Evolutionary conservation across 1,139 yeast species (phyloP), one percentile per base, ranked within the genome.

Genomic region (Diutina neorugosa): DNA sequence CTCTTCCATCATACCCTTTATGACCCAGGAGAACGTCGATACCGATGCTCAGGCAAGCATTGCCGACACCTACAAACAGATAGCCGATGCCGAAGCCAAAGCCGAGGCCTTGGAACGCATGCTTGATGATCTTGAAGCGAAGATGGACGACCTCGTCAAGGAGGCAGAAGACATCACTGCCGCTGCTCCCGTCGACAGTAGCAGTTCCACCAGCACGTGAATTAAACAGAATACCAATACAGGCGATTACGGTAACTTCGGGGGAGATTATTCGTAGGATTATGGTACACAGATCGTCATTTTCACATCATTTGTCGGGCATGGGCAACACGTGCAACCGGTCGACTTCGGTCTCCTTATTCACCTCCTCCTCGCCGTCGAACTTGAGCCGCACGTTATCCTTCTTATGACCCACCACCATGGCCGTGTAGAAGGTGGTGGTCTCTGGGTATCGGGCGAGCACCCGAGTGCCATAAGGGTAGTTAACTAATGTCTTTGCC

Each of bases 311-410:
- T 65, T 66, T 54, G 42, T 69, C 76, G 1, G 94, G 93, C 58
- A 75, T 81, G 3, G 96, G 94, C 47, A 91, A 71, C 4, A 91
- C 98, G 55, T 86, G 74, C 55, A 91, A 71, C 58, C 98, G 73
- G 55, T 84, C 90, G 2, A 93, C 98, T 61, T 90, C 96, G 0
- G 97, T 93, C 63, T 91, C 97, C 66, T 93, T 93, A 54, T 88
- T 93, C 1, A 84, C 96, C 63, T 94, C 98, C 62, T 93, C 98
- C 66, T 93, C 99, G 7, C 98, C 99, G 61, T 94, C 98, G 62
- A 94, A 94, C 61, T 82, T 80, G 54, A 94, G 74, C 59, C 88
- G 70, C 58, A 96, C 95, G 18, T 76, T 78, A 60, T 85, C 93
- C 58, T 87, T 76, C 57, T 81, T 81, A 53, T 81, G 76, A 0